A percentile compares a stretch with the other conserved stretches of the same genome.
Evolutionary conservation across 2,329 filamentous ascomycete genomes (phyloP).

Genomic region (Fusarium musae): DNA sequence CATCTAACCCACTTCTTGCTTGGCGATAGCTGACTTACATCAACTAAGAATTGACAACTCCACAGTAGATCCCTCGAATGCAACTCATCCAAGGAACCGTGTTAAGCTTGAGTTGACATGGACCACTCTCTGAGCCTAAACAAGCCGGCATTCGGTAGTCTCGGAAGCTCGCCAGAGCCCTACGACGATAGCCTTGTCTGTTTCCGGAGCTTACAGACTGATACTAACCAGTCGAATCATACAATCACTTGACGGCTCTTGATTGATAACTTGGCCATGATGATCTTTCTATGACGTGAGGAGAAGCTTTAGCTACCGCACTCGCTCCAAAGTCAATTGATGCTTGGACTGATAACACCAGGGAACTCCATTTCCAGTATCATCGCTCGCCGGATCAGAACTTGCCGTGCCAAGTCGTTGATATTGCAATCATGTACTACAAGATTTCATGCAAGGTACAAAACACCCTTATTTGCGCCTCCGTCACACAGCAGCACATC

Average conservation of each 20-base stretch:
- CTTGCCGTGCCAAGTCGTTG: slow-evolving; percentile 15
- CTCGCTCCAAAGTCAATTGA: background rate
- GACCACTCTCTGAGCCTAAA: background rate
- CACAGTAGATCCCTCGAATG: background rate
- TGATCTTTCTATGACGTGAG: background rate
- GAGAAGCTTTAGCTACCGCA: background rate
- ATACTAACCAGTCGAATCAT: background rate
- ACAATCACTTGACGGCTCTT: background rate
- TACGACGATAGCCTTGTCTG: background rate
- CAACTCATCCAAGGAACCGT: background rate
- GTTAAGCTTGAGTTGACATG: background rate
- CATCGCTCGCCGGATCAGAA: background rate
- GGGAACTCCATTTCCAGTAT: background rate
- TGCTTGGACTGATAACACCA: background rate
- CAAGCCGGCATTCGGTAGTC: background rate
- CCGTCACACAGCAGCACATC: slow-evolving; percentile 9
- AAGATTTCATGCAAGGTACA: slow-evolving; percentile 10
- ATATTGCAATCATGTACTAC: background rate
- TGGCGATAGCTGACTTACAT: background rate
- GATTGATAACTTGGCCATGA: background rate
- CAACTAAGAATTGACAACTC: background rate
- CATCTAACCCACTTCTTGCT: background rate
- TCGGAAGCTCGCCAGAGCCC: background rate
- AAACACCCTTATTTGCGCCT: background rate
- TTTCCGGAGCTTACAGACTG: background rate